Base-by-base conservation (phyloP, 306 rosid species). In the Cicer arietinum region DNA sequence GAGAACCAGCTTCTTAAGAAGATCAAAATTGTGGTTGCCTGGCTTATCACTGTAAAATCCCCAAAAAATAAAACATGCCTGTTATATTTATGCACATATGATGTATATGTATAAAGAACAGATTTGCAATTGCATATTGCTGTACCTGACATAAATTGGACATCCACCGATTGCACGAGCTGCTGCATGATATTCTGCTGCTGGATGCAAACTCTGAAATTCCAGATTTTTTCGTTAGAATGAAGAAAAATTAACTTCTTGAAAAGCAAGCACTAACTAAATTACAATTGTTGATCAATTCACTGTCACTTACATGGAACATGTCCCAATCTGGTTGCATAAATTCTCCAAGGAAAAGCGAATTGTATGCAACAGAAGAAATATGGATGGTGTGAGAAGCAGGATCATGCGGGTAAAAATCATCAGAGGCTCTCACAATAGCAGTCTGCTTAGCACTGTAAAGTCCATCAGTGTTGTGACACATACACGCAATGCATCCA, bases 311-410 rank as follows among this genome's bases (percentile, higher is more conserved):
- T 79, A 94, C 97, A 53, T 92, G 99, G 87, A 95, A 95, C 99
- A 95, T 95, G 74, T 95, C 99, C 98, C 99, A 95, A 59, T 95
- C 99, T 45, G 99, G 96, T 50, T 92, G 98, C 99, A 95, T 90
- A 73, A 95, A 90, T 77, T 95, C 99, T 53, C 99, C 98, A 11
- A 95, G 98, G 85, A 95, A 95, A 51, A 95, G 88, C 3, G 97
- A 86, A 82, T 95, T 95, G 81, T 90, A 95, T 8, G 97, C 99
- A 46, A 95, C 99, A 56, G 99, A 95, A 1, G 99, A 90, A 70
- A 95, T 89, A 79, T 90, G 99, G 74, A 95, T 88, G 10, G 99
- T 95, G 79, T 95, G 98, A 7, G 98, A 95, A 78, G 98, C 97
- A 3, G 99, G 99, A 75, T 95, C 98, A 1, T 42, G 90, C 3